Evolutionary conservation across 345 rosid genomes (phyloP).

Genomic region (Salix caprea): DNA sequence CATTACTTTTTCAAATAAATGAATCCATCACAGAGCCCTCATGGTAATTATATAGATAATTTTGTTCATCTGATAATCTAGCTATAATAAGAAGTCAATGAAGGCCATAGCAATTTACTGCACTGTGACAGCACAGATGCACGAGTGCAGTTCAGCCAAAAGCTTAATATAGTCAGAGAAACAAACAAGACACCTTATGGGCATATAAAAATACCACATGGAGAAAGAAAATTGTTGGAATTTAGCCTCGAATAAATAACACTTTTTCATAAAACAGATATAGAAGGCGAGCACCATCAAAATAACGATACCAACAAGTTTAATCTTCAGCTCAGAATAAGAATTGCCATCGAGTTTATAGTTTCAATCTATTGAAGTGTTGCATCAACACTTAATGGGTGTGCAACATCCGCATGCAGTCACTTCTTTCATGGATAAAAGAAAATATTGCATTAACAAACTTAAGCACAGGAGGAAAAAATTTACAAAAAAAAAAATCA

Average conservation of each 20-base stretch:
- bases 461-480: not conserved
- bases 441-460: not conserved
- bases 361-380: not conserved
- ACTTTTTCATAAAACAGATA: not conserved
- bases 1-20: not conserved
- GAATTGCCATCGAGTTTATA: not conserved
- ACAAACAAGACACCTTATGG: not conserved
- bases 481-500: not conserved
- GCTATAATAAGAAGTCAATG: not conserved
- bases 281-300: not conserved
- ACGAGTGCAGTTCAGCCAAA: not conserved
- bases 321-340: not conserved
- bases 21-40: not conserved
- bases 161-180: not conserved
- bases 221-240: not conserved
- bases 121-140: not conserved
- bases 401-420: not conserved
- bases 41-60: not conserved
- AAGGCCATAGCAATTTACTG: not conserved
- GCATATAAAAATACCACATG: not conserved
- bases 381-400: not conserved
- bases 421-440: not conserved
- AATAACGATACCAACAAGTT: not conserved
- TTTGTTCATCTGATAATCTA: not conserved
- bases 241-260: not conserved